Base-by-base conservation (phyloP, 2,329 filamentous ascomycete species). In the Lasiodiplodia sp. region DNA sequence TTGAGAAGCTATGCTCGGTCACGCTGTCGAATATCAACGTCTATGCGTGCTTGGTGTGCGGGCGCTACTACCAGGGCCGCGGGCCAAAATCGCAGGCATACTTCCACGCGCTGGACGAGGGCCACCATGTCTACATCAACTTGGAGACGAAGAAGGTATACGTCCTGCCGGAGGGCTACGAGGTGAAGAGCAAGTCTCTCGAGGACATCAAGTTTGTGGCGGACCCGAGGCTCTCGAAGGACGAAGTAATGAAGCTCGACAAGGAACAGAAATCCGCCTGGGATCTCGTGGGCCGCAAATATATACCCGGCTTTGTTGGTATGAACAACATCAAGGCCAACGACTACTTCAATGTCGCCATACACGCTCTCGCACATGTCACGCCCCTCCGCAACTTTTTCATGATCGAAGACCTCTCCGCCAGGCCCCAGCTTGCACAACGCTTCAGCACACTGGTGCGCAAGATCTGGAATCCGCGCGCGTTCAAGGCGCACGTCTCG, bases 301-400 rank as follows among this genome's bases (percentile, higher is more conserved):
- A 99, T 81, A 91, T 91, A 72, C 96, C 96, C 23, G 95, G 96
- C 6, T 99, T 94, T 78, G 93, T 99, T 70, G 96, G 96, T 72
- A 96, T 99, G 92, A 99, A 99, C 86, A 99, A 99, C 82, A 97
- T 99, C 86, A 99, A 99, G 81, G 93, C 96, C 69, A 99, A 99
- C 82, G 96, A 99, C 83, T 99, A 99, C 82, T 87, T 98, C 77
- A 99, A 99, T 78, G 95, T 97, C 31, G 88, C 97, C 3, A 91
- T 97, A 60, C 96, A 99, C 80, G 91, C 94, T 7, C 86, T 99
- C 47, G 91, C 95, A 2, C 96, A 99, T 80, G 93, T 98, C 31
- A 85, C 90, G 23, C 95, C 96, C 4, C 84, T 99, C 73, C 89
- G 96, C 40, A 97, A 98, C 78, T 98, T 89, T 82, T 90, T 98